A percentile compares a stretch with the other conserved stretches of the same genome.
phyloP scores from a whole-genome alignment of 2,329 filamentous ascomycete genomes.

The Dactylellina sp. region DNA sequence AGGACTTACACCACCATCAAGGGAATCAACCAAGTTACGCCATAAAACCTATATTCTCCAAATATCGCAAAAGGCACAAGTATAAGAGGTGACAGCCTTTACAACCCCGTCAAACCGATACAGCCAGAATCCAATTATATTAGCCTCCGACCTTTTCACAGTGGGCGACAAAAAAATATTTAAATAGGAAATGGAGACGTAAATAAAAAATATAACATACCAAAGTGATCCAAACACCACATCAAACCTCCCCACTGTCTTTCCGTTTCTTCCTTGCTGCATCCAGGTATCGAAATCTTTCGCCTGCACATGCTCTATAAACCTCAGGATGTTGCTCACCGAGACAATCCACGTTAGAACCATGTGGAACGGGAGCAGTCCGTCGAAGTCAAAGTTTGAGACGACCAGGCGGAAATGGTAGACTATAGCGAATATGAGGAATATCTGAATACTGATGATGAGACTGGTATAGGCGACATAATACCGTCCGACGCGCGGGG shows the following conservation, averaged over 20 bases:
- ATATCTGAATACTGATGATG: conserved; percentile 16
- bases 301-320: conserved; percentile 14
- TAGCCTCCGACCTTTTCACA: no score
- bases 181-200: not conserved
- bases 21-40: no score
- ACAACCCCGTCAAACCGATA: no score
- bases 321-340: conserved; percentile 10
- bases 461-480: conserved; percentile 26
- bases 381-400: conserved; percentile 19
- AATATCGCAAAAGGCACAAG: no score
- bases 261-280: not conserved
- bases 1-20: no score
- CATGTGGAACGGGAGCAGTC: conserved; percentile 17
- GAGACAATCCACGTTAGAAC: conserved; percentile 15
- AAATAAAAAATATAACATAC: conserved; percentile 12
- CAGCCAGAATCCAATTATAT: not conserved
- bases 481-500: conserved; percentile 9
- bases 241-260: conserved; percentile 30
- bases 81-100: no score
- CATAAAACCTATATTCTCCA: no score
- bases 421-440: conserved; percentile 23
- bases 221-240: conserved; percentile 27
- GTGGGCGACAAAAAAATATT: conserved; percentile 1
- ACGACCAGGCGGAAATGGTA: conserved; percentile 21
- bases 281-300: conserved; percentile 25